Percentiles rank a stretch among this genome's conserved stretches.
Evolutionary conservation across 2,329 filamentous ascomycete genomes (phyloP).

Genomic region (Bipolaris zeicola): DNA sequence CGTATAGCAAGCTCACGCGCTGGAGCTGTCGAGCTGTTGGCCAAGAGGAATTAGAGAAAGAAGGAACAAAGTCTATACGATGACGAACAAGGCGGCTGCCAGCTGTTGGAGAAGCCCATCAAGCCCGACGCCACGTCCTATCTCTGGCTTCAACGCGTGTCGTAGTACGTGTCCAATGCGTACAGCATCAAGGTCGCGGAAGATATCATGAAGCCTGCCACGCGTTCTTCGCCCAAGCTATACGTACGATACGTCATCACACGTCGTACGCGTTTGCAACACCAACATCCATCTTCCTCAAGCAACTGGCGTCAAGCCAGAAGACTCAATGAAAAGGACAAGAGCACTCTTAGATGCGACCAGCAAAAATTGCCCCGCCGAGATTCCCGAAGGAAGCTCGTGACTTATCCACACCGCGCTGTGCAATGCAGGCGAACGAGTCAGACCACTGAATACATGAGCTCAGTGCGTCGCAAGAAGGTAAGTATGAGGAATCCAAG

Average conservation of each 20-base stretch:
- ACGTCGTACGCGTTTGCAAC: no score
- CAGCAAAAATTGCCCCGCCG: conserved; percentile 13
- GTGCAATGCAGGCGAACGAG: conserved; percentile 43
- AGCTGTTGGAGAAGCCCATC: background rate
- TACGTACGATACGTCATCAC: no score
- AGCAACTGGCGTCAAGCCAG: conserved; percentile 33
- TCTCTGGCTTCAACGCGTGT: no score
- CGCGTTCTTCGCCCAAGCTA: background rate
- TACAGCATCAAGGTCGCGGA: no score
- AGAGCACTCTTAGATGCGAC: background rate
- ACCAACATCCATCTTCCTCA: conserved; percentile 41
- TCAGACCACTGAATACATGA: conserved; percentile 34
- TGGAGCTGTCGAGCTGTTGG: background rate
- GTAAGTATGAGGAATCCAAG: conserved; percentile 18
- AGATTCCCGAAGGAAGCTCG: conserved; percentile 42
- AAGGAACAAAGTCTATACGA: background rate
- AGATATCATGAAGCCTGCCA: background rate
- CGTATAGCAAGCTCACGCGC: background rate
- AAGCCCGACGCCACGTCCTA: no score
- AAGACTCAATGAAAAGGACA: conserved; percentile 47
- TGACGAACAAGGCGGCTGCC: background rate
- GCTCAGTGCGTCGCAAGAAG: conserved; percentile 35
- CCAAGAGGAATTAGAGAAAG: background rate
- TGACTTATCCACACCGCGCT: conserved; percentile 35
- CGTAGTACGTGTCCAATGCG: no score